Percentiles rank a stretch among this genome's conserved stretches.
These are phyloP conservation scores for Fusarium coffeatum DNA, from an alignment of 2,329 filamentous ascomycete species.

Conservation along the genomic window DNA sequence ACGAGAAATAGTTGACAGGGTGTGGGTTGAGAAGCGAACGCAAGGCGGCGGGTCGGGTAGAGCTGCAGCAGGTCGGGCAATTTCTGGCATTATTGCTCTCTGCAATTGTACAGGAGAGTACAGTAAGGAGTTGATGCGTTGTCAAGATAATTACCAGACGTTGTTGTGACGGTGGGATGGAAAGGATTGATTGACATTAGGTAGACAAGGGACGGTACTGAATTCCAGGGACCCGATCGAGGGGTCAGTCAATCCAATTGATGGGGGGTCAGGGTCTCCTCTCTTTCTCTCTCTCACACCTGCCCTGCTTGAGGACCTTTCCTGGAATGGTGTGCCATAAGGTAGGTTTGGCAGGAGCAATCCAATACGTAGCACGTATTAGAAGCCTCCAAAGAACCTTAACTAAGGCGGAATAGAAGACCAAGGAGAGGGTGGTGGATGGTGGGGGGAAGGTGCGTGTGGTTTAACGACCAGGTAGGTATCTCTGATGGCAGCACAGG, in stretches of 20 bases:
- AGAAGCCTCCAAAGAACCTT: constrained; percentile 18
- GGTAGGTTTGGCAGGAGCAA: constrained; percentile 12
- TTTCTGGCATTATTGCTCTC: constrained; percentile 28
- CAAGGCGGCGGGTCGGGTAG: constrained; percentile 48
- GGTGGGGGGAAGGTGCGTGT: constrained; percentile 35
- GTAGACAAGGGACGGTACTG: constrained; percentile 24
- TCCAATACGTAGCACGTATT: constrained; percentile 25
- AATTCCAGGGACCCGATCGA: constrained; percentile 38
- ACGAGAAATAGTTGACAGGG: constrained; percentile 24
- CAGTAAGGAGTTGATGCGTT: constrained; percentile 61
- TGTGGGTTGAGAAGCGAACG: constrained; percentile 39
- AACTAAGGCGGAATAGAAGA: constrained; percentile 6
- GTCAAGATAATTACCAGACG: constrained; percentile 57
- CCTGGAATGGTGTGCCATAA: constrained; percentile 25
- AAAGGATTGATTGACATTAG: constrained; percentile 15
- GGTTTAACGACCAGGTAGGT: constrained; percentile 26
- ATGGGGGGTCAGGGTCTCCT: neutral
- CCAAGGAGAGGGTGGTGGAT: constrained; percentile 22
- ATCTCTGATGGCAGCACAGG: constrained; percentile 36
- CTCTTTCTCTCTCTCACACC: constrained; percentile 18
- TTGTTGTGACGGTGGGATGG: constrained; percentile 47
- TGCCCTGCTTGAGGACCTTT: constrained; percentile 8
- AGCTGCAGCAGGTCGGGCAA: constrained; percentile 48
- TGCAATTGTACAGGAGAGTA: constrained; percentile 32
- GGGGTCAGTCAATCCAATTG: constrained; percentile 20